phyloP scores from a whole-genome alignment of 495 filamentous ascomycete species.

The Penicillium coprophilum region DNA sequence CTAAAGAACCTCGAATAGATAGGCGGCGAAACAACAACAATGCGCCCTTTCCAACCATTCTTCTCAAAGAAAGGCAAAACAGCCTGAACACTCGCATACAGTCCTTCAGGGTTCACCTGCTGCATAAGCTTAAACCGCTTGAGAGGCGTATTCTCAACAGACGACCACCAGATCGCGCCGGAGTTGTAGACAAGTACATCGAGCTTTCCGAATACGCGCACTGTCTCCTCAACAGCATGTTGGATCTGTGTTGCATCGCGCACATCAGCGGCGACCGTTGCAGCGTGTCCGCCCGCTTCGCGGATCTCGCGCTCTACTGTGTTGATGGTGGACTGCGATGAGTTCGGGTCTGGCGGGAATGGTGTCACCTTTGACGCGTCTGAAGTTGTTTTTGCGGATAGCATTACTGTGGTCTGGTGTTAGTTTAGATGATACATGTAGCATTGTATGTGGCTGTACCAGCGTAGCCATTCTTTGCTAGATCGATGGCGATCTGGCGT shows the following conservation, averaged over 20 bases:
- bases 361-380: slow-evolving; percentile 54
- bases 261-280: slow-evolving; percentile 69
- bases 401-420: slow-evolving; percentile 57
- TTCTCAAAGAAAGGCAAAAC: slow-evolving; percentile 59
- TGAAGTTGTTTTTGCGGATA: slow-evolving; percentile 77
- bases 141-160: slow-evolving; percentile 69
- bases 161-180: slow-evolving; percentile 85
- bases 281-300: slow-evolving; percentile 62
- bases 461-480: slow-evolving; percentile 67
- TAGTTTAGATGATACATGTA: not conserved
- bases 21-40: slow-evolving; percentile 81
- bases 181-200: slow-evolving; percentile 82
- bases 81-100: slow-evolving; percentile 62
- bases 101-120: slow-evolving; percentile 71
- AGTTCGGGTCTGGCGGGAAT: slow-evolving; percentile 85
- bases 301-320: slow-evolving; percentile 80
- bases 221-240: slow-evolving; percentile 57
- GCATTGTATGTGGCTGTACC: slow-evolving; percentile 43
- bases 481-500: slow-evolving; percentile 72
- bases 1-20: slow-evolving; percentile 84
- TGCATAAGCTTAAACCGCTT: slow-evolving; percentile 84
- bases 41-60: slow-evolving; percentile 56
- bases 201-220: slow-evolving; percentile 61
- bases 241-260: slow-evolving; percentile 63
- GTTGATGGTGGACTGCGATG: slow-evolving; percentile 71